Conservation (phyloP, 169 alveolate genomes). For the Plasmodium berghei region DNA sequence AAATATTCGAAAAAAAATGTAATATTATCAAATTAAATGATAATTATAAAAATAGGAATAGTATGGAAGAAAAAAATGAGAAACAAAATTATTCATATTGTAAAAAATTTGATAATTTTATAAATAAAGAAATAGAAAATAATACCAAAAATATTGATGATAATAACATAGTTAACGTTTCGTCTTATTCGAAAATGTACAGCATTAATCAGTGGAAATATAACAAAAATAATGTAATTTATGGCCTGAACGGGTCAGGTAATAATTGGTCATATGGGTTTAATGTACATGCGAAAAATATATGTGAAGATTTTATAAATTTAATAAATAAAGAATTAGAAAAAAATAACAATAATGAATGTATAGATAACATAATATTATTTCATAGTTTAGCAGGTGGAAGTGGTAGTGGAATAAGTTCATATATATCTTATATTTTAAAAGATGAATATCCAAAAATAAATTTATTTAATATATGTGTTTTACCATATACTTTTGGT, state of each 20-base stretch:
- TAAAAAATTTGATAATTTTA: not conserved
- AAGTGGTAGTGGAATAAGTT: slow-evolving; percentile 80
- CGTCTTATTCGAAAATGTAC: not conserved
- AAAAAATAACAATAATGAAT: slow-evolving; percentile 60
- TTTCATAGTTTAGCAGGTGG: slow-evolving; percentile 82
- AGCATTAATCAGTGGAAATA: slow-evolving; percentile 41
- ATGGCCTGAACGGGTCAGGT: slow-evolving; percentile 75
- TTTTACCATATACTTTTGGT: slow-evolving; percentile 79
- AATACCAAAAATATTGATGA: not conserved
- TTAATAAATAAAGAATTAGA: slow-evolving; percentile 51
- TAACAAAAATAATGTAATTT: slow-evolving; percentile 32
- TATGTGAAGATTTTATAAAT: slow-evolving; percentile 45
- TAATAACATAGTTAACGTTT: too few relatives aligned
- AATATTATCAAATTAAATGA: not conserved
- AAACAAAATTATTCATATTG: not conserved
- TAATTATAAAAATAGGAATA: not conserved
- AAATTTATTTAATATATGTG: slow-evolving; percentile 59
- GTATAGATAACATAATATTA: slow-evolving; percentile 74
- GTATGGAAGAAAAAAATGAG: not conserved
- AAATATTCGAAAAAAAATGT: slow-evolving; percentile 15
- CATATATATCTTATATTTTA: slow-evolving; percentile 67
- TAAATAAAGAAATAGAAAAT: not conserved
- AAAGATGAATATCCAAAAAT: slow-evolving; percentile 77
- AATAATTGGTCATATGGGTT: slow-evolving; percentile 77
- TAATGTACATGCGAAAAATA: slow-evolving; percentile 69